phyloP scores from a whole-genome alignment of 768 basidiomycete genomes.

The Termitomyces titanicus region DNA sequence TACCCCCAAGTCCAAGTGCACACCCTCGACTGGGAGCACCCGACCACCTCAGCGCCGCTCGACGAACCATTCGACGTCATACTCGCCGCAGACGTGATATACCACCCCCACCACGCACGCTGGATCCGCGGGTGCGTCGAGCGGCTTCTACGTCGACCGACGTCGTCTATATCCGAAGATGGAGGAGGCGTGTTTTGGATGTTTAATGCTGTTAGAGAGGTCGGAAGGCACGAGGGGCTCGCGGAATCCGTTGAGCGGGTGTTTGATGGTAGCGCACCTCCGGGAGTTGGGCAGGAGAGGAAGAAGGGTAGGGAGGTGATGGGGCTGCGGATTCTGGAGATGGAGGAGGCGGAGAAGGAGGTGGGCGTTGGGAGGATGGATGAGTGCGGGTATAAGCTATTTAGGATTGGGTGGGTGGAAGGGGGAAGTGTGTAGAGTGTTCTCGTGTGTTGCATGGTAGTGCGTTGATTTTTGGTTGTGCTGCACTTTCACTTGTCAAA shows the following conservation, averaged over 20 bases:
- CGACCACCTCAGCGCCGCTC: constrained; percentile 31
- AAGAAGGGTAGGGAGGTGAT: constrained; percentile 4
- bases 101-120: constrained; percentile 62
- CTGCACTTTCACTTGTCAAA: too few species aligned
- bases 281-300: neutral
- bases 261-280: constrained; percentile 33
- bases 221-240: constrained; percentile 60
- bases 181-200: constrained; percentile 58
- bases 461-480: too few species aligned
- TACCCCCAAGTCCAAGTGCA: constrained; percentile 36
- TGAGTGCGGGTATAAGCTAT: constrained; percentile 66
- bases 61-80: constrained; percentile 58
- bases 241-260: constrained; percentile 50
- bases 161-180: constrained; percentile 21
- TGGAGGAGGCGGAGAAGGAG: constrained; percentile 44
- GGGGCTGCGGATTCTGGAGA: constrained; percentile 43
- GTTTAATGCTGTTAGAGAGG: constrained; percentile 25
- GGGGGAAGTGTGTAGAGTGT: neutral
- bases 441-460: neutral
- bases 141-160: constrained; percentile 37
- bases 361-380: constrained; percentile 63
- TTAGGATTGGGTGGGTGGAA: constrained; percentile 64
- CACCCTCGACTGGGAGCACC: constrained; percentile 63
- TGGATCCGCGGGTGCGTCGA: constrained; percentile 68
- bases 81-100: constrained; percentile 78